Conservation (phyloP, 306 rosid genomes). For the Canavalia gladiata region DNA sequence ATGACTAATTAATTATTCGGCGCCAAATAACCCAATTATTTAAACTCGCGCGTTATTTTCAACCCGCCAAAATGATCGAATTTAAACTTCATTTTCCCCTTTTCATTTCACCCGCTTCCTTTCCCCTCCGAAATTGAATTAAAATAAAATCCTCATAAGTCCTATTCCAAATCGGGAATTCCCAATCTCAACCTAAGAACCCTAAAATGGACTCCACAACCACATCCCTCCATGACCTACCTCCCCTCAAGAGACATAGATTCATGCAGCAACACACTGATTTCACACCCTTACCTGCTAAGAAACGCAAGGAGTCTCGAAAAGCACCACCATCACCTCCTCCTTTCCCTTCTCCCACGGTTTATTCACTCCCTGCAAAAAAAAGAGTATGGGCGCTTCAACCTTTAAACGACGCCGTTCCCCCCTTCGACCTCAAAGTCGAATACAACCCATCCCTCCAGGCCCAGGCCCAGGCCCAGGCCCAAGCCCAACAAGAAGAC, state of each 20-base stretch:
- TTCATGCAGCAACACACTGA: constrained; percentile 58
- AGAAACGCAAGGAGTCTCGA: constrained; percentile 76
- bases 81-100: too few species aligned
- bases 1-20: too few species aligned
- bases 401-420: constrained; percentile 41
- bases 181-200: background rate
- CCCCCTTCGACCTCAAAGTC: constrained; percentile 66
- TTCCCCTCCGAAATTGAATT: too few species aligned
- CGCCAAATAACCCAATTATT: too few species aligned
- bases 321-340: constrained; percentile 25
- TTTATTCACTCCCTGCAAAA: constrained; percentile 73
- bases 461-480: background rate
- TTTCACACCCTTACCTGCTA: constrained; percentile 61
- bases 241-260: constrained; percentile 76
- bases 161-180: background rate
- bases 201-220: constrained; percentile 59
- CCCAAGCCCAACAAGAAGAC: background rate
- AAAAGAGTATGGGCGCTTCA: constrained; percentile 76
- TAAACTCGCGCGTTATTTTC: too few species aligned
- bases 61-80: too few species aligned
- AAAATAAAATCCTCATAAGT: too few species aligned
- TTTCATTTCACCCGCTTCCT: too few species aligned
- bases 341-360: constrained; percentile 28
- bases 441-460: constrained; percentile 55
- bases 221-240: constrained; percentile 56